Base-by-base conservation (phyloP, 192 early-diverging fungal genomes). In the Obelidium mucronatum region DNA sequence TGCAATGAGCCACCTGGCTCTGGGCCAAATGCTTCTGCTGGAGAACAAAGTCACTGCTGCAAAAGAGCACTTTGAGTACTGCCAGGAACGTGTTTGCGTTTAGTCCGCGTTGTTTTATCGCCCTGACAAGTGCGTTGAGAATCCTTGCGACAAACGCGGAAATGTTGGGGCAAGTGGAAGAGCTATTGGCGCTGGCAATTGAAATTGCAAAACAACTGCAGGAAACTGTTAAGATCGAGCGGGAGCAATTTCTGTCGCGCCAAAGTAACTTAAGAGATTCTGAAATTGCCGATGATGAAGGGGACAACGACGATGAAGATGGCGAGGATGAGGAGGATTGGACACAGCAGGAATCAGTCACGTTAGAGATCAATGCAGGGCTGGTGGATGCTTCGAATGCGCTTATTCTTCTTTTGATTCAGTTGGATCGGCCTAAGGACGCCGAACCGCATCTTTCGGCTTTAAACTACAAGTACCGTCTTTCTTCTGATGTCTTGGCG, bases 401-500 rank as follows among this genome's bases (percentile, higher is more conserved):
- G 1, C 24, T 67, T 8, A 76, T 68, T 36, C 65, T 76, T 2
- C 75, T 55, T 36, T 31, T 76, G 19, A n/a, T 65, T 34, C 75
- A 76, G 40, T 26, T 48, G 11, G 53, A 40, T 17, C 61, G 75
- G 11, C 19, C 65, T 5, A 11, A 1, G 8, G 75, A 76, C 17
- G 75, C 75, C 2, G 31, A 24, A 24, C 48, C 34, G 3, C 53
- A 72, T 22, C 67, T 78, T 24, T 5, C 4, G 22, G 22, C 54
- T 24, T 30, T 39, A 1, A 56, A 56, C 11, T 78, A 78, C 56
- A 70, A 56, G 59, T 71, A 56, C 54, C 54, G 76, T 26, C 76
- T 78, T 36, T 39, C 56, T 6, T 40, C 44, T 3, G 24, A 31
- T 19, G 76, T 78, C 30, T 58, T 78, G 2, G 31, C 39, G 1